These are phyloP conservation scores for Phycomyces blakesleeanus DNA, from an alignment of 192 early-diverging fungal species.

Conservation along the genomic window DNA sequence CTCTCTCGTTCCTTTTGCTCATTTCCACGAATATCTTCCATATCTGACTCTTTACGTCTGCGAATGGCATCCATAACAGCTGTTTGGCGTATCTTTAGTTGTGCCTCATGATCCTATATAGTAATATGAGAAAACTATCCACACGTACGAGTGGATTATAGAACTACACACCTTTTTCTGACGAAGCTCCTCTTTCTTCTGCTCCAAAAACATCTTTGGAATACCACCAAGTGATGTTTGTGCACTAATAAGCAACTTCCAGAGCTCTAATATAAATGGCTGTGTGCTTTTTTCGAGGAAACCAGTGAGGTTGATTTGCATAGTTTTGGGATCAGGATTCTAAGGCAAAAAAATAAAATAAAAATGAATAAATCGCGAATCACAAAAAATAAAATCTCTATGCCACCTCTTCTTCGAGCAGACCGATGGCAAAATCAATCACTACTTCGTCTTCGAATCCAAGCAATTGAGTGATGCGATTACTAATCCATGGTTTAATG, in stretches of 20 bases:
- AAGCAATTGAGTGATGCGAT: constrained; percentile 66
- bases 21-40: constrained; percentile 14
- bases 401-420: constrained; percentile 72
- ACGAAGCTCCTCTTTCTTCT: constrained; percentile 80
- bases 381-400: constrained; percentile 1
- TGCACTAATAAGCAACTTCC: constrained; percentile 88
- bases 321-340: constrained; percentile 78
- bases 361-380: neutral
- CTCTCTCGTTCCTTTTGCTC: constrained; percentile 11
- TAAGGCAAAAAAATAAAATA: constrained; percentile 21
- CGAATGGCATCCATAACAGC: constrained; percentile 41
- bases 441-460: constrained; percentile 95
- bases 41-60: constrained; percentile 28
- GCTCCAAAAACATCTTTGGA: constrained; percentile 78
- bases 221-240: constrained; percentile 80
- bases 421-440: constrained; percentile 77
- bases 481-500: constrained; percentile 86
- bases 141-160: neutral
- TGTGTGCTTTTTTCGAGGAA: constrained; percentile 84
- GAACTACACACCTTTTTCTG: constrained; percentile 37
- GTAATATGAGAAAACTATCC: neutral
- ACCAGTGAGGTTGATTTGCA: constrained; percentile 95
- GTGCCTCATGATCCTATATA: constrained; percentile 27
- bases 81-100: constrained; percentile 39
- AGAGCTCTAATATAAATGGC: constrained; percentile 82